Base-by-base conservation (phyloP, 306 rosid species). In the Acacia acuminata region DNA sequence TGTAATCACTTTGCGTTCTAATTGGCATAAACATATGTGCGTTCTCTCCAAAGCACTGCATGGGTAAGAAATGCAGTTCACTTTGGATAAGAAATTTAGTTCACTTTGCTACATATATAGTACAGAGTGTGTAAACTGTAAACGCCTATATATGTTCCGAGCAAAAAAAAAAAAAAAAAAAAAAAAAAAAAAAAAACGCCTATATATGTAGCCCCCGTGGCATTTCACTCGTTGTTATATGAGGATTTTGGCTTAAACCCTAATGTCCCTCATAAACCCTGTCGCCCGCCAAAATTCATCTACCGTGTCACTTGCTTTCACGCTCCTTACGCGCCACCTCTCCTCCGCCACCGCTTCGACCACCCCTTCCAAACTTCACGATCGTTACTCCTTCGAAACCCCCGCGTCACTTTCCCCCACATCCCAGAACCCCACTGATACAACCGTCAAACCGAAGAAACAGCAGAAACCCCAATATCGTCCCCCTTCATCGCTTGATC, bases 401-500 rank as follows among this genome's bases (percentile, higher is more conserved):
- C 98, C 94, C 3, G 77, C 82, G 9, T 81, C 89, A 10, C 88
- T 89, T 68, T 87, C 93, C 74, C 85, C 90, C 4, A 12, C 73
- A 55, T 65, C 91, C 70, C 84, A 83, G 58, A 75, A 77, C 65
- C 84, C 84, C 78, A 67, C 83, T 14, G 78, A 82, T 40, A 64
- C 84, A 7, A 80, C 72, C 78, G 55, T 89, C 3, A 83, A 66
- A 14, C 85, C 85, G 65, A 88, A 81, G 74, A 86, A 82, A 50
- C 86, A 81, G 32, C 83, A 64, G 53, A 93, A 93, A 16, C 96
- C 94, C 70, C 90, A 71, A 63, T 90, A 91, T 85, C 77, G 88
- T 1, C 98, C 97, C 8, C 96, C 92, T 0, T 88, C 97, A 13
- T 93, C 98, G 24, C 97, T 96, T 45, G 94, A 91, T 63, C 91